These are phyloP conservation scores for Seminavis robusta DNA, from an alignment of 108 stramenopile species.

Conservation along the genomic window DNA sequence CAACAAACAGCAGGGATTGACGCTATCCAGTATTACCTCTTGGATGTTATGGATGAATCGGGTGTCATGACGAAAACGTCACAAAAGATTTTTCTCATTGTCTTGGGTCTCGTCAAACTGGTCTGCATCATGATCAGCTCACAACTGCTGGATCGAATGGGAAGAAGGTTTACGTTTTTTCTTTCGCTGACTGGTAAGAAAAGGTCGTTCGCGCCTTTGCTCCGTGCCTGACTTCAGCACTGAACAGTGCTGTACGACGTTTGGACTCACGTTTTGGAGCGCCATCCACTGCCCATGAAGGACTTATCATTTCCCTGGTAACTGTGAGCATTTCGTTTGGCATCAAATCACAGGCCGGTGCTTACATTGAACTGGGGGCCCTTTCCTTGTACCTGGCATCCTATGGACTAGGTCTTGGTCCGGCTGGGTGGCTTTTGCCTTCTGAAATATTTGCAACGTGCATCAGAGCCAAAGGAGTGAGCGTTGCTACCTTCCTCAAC, in stretches of 20 bases:
- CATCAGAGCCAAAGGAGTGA: conserved; percentile 82
- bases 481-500: conserved; percentile 72
- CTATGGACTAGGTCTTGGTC: conserved; percentile 72
- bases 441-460: conserved; percentile 71
- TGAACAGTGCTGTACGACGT: too few relatives aligned
- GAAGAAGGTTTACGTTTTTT: conserved; percentile 46
- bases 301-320: conserved; percentile 31
- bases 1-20: conserved; percentile 65
- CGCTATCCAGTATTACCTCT: conserved; percentile 52
- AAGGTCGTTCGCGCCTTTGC: conserved; percentile 16
- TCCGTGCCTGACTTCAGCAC: too few relatives aligned
- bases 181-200: conserved; percentile 38
- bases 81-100: conserved; percentile 31
- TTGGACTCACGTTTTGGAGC: too few relatives aligned
- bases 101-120: conserved; percentile 40
- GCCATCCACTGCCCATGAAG: too few relatives aligned
- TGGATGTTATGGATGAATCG: conserved; percentile 35
- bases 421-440: conserved; percentile 65
- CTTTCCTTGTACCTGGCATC: conserved; percentile 55
- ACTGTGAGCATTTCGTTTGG: background rate
- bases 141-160: conserved; percentile 38
- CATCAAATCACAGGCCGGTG: background rate
- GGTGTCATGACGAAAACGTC: conserved; percentile 29
- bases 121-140: conserved; percentile 28
- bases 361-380: conserved; percentile 16